A percentile compares a stretch with the other conserved stretches of the same genome.
Conservation (phyloP, 345 rosid species). For the Melaleuca alternifolia region DNA sequence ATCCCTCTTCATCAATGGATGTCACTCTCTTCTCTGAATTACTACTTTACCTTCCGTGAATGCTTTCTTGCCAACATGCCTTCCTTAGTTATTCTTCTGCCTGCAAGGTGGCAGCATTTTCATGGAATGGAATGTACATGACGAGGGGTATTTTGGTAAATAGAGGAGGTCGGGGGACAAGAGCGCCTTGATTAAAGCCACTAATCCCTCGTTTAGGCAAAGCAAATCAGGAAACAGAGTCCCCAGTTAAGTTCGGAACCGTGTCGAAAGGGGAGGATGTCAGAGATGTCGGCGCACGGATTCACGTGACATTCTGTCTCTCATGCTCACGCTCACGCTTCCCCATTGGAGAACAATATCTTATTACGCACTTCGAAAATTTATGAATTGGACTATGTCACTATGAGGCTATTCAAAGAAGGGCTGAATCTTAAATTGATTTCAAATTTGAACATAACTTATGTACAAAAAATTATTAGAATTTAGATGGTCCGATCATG, state of each 20-base stretch:
- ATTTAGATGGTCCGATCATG: fast-evolving
- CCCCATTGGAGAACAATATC: neutral
- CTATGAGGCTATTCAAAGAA: neutral
- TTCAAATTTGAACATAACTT: neutral
- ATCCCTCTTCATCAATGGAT: too few species aligned
- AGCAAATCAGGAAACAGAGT: fast-evolving
- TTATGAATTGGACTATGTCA: neutral
- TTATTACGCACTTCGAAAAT: neutral
- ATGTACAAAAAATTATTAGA: neutral
- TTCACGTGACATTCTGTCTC: neutral
- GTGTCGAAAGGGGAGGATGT: neutral
- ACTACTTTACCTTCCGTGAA: too few species aligned
- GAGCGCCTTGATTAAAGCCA: neutral
- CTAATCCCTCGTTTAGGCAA: neutral
- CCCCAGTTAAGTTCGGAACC: neutral
- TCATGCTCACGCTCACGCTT: neutral
- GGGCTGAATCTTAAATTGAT: neutral
- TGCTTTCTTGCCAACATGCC: too few species aligned
- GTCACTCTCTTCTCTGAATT: too few species aligned
- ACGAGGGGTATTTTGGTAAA: too few species aligned
- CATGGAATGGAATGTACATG: too few species aligned
- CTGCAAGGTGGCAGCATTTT: too few species aligned
- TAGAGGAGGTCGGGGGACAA: too few species aligned
- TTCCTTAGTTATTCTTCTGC: too few species aligned
- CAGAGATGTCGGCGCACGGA: neutral